Conservation (phyloP, 805 yeast species). For the Starmerella vaccinii region DNA sequence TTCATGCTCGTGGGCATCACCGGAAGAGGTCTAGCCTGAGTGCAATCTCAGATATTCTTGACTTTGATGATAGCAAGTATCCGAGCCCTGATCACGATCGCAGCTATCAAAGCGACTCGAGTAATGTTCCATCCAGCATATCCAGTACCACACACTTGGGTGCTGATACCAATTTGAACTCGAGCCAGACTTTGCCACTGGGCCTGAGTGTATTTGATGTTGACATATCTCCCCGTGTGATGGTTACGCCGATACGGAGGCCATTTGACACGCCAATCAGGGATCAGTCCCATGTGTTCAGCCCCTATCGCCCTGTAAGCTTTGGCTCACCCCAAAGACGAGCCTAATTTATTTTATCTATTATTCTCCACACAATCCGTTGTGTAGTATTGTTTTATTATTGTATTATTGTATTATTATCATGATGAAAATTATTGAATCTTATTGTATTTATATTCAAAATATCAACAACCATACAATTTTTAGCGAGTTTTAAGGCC, state of each 20-base stretch:
- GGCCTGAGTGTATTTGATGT: slow-evolving; percentile 4
- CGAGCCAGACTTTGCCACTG: not conserved
- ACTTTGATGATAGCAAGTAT: slow-evolving; percentile 6
- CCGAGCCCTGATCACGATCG: not conserved
- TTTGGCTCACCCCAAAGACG: slow-evolving; percentile 21
- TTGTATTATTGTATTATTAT: not conserved
- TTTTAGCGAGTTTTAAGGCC: not conserved
- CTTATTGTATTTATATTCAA: not conserved
- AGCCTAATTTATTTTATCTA: not conserved
- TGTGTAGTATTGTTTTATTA: not conserved
- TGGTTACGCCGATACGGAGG: slow-evolving; percentile 24
- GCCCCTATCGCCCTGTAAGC: slow-evolving; percentile 22
- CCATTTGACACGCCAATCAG: slow-evolving; percentile 28
- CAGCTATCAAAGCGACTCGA: not conserved
- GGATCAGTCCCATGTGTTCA: slow-evolving; percentile 25
- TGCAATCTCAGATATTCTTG: slow-evolving; percentile 9
- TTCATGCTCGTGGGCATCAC: not conserved
- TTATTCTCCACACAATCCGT: not conserved
- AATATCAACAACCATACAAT: not conserved
- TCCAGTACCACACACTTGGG: not conserved
- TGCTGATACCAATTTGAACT: not conserved
- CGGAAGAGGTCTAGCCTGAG: slow-evolving; percentile 1
- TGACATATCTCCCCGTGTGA: slow-evolving; percentile 13
- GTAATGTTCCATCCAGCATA: not conserved
- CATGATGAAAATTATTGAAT: not conserved